Percentiles rank a stretch among this genome's conserved stretches.
Conservation (phyloP, 495 filamentous ascomycete species). For the Thermothielavioides terrestris region DNA sequence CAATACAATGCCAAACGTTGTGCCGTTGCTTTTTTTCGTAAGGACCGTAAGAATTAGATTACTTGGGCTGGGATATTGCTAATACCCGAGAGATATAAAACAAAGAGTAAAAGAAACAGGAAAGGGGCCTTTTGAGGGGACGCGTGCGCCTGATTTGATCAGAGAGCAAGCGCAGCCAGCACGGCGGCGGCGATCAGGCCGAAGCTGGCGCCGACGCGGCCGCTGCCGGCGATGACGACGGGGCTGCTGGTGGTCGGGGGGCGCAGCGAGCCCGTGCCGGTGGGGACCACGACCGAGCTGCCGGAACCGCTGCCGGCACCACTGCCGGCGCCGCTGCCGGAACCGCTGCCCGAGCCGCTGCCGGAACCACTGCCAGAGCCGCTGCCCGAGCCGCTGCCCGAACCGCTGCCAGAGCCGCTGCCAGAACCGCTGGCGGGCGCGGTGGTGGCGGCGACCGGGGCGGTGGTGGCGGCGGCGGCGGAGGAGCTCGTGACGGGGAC, state of each 20-base stretch:
- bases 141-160: constrained; percentile 13
- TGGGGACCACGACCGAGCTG: constrained; percentile 23
- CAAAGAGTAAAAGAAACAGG: not conserved
- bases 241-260: constrained; percentile 17
- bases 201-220: constrained; percentile 30
- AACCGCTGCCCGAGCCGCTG: too few relatives aligned
- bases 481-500: constrained; percentile 30
- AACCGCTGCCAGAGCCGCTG: too few relatives aligned
- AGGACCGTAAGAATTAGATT: constrained; percentile 14
- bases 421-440: too few relatives aligned
- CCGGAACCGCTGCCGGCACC: too few relatives aligned
- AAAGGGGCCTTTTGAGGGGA: not conserved
- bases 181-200: constrained; percentile 27
- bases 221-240: constrained; percentile 30
- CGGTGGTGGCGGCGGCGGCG: constrained; percentile 40
- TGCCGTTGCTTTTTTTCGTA: constrained; percentile 13
- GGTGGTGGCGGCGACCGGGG: constrained; percentile 26
- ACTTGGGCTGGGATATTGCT: not conserved
- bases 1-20: constrained; percentile 6
- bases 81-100: too few relatives aligned
- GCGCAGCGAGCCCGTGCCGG: constrained; percentile 25
- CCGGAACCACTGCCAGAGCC: too few relatives aligned
- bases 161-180: constrained; percentile 31
- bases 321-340: too few relatives aligned
- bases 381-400: too few relatives aligned